Evolutionary conservation across 148 eudicot species (phyloP).

Genomic region (Cornus florida): DNA sequence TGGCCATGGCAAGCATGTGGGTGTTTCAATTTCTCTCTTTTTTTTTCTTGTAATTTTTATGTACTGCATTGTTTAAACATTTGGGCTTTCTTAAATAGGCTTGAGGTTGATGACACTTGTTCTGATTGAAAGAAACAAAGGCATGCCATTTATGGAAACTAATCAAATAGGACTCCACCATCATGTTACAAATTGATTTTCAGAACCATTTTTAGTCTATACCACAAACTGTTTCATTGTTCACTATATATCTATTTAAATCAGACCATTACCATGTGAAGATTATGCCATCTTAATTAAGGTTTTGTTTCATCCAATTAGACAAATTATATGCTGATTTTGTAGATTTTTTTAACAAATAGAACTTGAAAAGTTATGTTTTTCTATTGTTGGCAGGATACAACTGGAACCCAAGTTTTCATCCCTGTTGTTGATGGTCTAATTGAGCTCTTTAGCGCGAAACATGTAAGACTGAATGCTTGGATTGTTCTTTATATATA

Average conservation of each 20-base stretch:
- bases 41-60: background rate
- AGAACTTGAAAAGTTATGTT: background rate
- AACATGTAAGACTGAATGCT: slow-evolving; percentile 45
- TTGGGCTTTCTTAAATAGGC: background rate
- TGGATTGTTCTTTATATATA: background rate
- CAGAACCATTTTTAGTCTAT: background rate
- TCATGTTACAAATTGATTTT: background rate
- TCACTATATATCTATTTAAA: background rate
- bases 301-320: background rate
- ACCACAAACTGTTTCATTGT: background rate
- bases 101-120: background rate
- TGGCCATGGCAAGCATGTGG: slow-evolving; percentile 27
- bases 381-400: slow-evolving; percentile 36
- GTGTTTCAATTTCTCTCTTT: slow-evolving; percentile 14
- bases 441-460: slow-evolving; percentile 67
- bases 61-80: background rate
- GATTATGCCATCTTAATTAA: background rate
- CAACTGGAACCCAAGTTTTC: slow-evolving; percentile 59
- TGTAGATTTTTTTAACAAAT: background rate
- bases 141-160: background rate
- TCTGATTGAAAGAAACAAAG: background rate
- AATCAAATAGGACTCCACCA: background rate
- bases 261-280: background rate
- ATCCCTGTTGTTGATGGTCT: slow-evolving; percentile 81
- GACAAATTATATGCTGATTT: background rate